Conservation (phyloP, 148 eudicot genomes). For the Nyssa sinensis region DNA sequence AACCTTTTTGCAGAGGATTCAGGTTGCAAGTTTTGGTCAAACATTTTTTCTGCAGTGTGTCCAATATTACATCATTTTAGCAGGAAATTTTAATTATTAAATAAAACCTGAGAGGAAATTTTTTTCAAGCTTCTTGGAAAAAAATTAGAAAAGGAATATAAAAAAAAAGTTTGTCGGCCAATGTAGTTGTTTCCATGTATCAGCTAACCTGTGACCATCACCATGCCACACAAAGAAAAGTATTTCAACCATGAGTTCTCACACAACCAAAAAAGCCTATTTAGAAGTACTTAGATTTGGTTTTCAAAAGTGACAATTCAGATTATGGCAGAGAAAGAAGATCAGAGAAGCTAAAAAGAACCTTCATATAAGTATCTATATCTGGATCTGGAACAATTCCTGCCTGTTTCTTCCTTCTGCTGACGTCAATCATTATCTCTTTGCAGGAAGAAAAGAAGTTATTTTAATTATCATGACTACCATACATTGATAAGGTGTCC, state of each 20-base stretch:
- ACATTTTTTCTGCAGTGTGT: background rate
- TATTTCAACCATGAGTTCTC: background rate
- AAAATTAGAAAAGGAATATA: too few relatives aligned
- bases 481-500: background rate
- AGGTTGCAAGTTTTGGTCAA: background rate
- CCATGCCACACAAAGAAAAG: background rate
- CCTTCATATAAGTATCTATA: slow-evolving; percentile 84
- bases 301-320: background rate
- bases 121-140: background rate
- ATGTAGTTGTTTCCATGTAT: slow-evolving; percentile 30
- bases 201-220: background rate
- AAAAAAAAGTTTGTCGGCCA: background rate
- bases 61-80: background rate
- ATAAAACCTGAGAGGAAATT: background rate
- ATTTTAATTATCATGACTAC: background rate
- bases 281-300: too few relatives aligned
- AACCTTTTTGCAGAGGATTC: background rate
- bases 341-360: slow-evolving; percentile 11
- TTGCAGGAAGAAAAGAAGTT: slow-evolving; percentile 10
- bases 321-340: background rate
- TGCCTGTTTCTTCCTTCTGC: slow-evolving; percentile 71
- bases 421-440: slow-evolving; percentile 60
- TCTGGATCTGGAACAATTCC: slow-evolving; percentile 76
- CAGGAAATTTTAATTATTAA: background rate
- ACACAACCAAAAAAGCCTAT: background rate